Percentiles rank a stretch among this genome's conserved stretches.
These are phyloP conservation scores for Coprinellus micaceus DNA, from an alignment of 768 basidiomycete genomes.

Conservation along the genomic window DNA sequence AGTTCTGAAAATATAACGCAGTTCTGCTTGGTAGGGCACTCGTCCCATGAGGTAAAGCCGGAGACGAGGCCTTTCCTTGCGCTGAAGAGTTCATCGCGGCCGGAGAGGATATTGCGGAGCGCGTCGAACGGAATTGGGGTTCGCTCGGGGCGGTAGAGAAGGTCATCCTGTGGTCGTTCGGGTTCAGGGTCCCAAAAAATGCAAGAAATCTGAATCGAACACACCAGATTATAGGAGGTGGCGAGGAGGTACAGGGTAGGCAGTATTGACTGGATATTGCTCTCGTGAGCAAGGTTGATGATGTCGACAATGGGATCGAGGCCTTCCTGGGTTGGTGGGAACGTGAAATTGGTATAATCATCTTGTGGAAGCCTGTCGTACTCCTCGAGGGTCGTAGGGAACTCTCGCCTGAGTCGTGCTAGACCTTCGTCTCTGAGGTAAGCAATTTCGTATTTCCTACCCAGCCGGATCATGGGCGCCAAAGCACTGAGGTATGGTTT, in stretches of 20 bases:
- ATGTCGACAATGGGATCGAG: background rate
- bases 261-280: background rate
- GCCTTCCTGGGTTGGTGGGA: background rate
- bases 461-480: background rate
- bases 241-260: background rate
- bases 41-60: too few species aligned
- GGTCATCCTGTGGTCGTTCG: too few species aligned
- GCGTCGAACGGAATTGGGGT: too few species aligned
- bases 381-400: conserved; percentile 7
- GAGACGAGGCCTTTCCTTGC: too few species aligned
- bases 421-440: conserved; percentile 8
- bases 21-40: too few species aligned
- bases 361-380: conserved; percentile 5
- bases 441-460: conserved; percentile 10
- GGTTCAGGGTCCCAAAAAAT: too few species aligned
- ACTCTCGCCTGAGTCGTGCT: conserved; percentile 5
- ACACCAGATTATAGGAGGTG: too few species aligned
- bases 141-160: too few species aligned
- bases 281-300: conserved; percentile 1
- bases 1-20: too few species aligned
- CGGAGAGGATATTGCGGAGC: too few species aligned
- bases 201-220: too few species aligned
- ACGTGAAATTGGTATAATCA: background rate
- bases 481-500: background rate
- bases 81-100: too few species aligned